Evolutionary conservation across 2,329 filamentous ascomycete genomes (phyloP), one percentile per base, ranked within the genome.

Genomic region (Alternaria incomplexa): DNA sequence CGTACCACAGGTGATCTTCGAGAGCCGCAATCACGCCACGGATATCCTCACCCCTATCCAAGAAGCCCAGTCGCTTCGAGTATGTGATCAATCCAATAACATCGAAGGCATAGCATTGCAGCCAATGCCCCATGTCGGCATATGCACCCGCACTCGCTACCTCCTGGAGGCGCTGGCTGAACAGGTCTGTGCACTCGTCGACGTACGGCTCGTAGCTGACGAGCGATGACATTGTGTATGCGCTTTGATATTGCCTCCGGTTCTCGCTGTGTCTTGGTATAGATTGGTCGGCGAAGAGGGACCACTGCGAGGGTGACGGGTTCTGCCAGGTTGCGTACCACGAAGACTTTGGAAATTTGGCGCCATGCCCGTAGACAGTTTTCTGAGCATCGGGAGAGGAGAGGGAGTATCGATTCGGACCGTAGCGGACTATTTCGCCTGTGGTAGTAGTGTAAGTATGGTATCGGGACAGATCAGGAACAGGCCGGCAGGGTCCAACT

Each of bases 61-160:
- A 43, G 5, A 72, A 72, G 3, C 70, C 70, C 43, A 72, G 57
- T 5, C 63, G 40, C 30, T 69, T 67, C 12, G 65, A 66, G n/a
- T 61, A 71, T 0, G 69, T 73, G 30, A 70, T 61, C 20, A 66
- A 23, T 6, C 79, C 78, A 8, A 83, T 71, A 1, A 82, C 79
- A 43, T 83, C 81, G 44, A 83, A 81, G 0, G 80, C 79, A 46
- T 77, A 82, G 43, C 73, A 79, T 32, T 79, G 76, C 23, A 78
- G 48, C 75, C 76, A 79, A 30, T 66, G 63, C 0, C 70, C 70
- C 23, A 74, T 64, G 26, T 78, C 70, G 10, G 57, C 48, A 12
- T 62, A 40, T 3, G 43, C 54, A 20, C 60, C 66, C 8, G 56
- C 48, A 23, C 73, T 65, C 3, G 65, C 62, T 64, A 83, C 75